Conservation (phyloP, 805 yeast species). For the Suhomyces pyralidae region DNA sequence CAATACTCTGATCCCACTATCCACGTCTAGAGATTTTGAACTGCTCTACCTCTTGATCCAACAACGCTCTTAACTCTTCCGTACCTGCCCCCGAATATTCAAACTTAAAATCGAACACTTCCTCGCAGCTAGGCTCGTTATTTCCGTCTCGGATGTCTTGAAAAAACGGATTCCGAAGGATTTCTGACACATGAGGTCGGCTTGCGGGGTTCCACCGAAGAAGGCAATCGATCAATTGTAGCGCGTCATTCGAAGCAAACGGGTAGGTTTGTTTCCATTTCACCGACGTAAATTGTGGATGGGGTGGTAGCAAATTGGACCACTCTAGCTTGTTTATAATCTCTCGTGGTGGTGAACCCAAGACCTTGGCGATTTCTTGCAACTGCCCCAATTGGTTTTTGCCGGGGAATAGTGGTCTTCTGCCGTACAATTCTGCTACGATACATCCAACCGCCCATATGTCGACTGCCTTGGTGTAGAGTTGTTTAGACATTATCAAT, state of each 20-base stretch:
- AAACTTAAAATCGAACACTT: conserved; percentile 63
- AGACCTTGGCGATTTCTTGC: conserved; percentile 58
- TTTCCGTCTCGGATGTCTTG: conserved; percentile 47
- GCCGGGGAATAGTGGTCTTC: conserved; percentile 80
- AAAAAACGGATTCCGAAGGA: conserved; percentile 58
- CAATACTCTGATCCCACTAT: not conserved
- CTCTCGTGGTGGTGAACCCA: conserved; percentile 66
- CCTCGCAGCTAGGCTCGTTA: conserved; percentile 54
- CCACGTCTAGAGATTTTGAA: conserved; percentile 11
- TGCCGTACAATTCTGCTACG: conserved; percentile 75
- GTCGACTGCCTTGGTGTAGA: conserved; percentile 69
- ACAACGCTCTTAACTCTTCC: conserved; percentile 12
- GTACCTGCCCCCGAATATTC: conserved; percentile 39
- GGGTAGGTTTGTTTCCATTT: conserved; percentile 61
- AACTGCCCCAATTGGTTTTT: conserved; percentile 69
- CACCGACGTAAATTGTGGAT: conserved; percentile 32
- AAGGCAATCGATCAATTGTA: conserved; percentile 51
- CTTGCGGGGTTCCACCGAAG: conserved; percentile 61
- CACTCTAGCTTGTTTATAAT: conserved; percentile 33
- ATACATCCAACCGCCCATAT: conserved; percentile 96
- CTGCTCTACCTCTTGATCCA: conserved; percentile 20
- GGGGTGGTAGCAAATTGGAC: conserved; percentile 34
- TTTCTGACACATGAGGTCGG: conserved; percentile 54
- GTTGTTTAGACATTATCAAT: conserved; percentile 57
- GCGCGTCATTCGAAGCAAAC: conserved; percentile 51